Base-by-base conservation (phyloP, 1,284 basidiomycete genomes). In the Thecaphora thlaspeos region DNA sequence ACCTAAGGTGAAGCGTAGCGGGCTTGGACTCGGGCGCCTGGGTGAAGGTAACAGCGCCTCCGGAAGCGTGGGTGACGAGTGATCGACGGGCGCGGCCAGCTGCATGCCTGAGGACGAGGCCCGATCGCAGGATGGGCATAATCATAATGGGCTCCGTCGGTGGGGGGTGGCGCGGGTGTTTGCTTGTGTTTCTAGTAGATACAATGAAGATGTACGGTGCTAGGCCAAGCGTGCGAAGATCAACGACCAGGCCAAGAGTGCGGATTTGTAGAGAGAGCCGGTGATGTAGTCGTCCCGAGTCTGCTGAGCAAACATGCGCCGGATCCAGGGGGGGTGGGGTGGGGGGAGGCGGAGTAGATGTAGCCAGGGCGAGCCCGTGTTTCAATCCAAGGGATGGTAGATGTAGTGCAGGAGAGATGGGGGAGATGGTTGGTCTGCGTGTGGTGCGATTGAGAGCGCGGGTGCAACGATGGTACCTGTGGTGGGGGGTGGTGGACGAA, bases 1-100 rank as follows among this genome's bases (percentile, higher is more conserved):
- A 87, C 81, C 95, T 94, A 55, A 98, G 84, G 80, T 96, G 92
- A 19, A 99, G 83, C 1, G 87, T 84, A 7, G 94, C 95, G 19
- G 92, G 91, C 57, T 71, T 63, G 22, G 72, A 61, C 3, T 61
- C 60, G 7, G 74, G 74, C 38, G 74, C 69, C 30, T 62, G 46
- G 12, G 75, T 71, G 30, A 53, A 60, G 14, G 72, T 76, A 48
- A 75, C 62, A 37, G 70, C 54, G 7, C 7, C 26, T 24, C 49
- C 56, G 14, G 28, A 15, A n/a, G 51, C 63, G 54, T 54, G 53
- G 17, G 51, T 61, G 21, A 54, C 58, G 21, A 54, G 50, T 32
- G 41, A 49, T 41, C 60, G 59, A 26, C 48, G 18, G 36, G 50
- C 51, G 12, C 23, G 42, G 44, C 48, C 53, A 32, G 44, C 40